phyloP scores from a whole-genome alignment of 2,329 filamentous ascomycete genomes.

The Exophiala oligosperma region DNA sequence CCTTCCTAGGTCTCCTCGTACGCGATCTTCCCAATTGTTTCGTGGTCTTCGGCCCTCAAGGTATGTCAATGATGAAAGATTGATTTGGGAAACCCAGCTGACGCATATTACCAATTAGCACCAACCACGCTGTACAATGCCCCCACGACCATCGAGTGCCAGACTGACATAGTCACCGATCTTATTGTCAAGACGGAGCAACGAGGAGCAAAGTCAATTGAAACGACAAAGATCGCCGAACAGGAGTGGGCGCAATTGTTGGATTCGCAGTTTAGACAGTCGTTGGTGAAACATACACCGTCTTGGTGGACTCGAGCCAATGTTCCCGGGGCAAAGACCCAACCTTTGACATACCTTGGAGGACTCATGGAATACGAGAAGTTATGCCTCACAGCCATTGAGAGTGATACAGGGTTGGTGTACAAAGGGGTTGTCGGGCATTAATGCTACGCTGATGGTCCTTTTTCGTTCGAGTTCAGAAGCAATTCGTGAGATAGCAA shows the following conservation, averaged over 20 bases:
- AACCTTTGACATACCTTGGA: constrained; percentile 10
- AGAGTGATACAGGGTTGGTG: too few relatives aligned
- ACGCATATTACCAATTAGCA: too few relatives aligned
- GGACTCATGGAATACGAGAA: constrained; percentile 12
- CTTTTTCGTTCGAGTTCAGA: too few relatives aligned
- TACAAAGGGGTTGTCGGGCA: too few relatives aligned
- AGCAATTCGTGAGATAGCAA: too few relatives aligned
- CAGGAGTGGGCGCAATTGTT: constrained; percentile 52
- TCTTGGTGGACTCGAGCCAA: constrained; percentile 59
- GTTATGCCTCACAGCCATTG: too few relatives aligned
- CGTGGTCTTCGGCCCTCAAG: constrained; percentile 56
- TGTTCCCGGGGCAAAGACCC: constrained; percentile 50
- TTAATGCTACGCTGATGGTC: too few relatives aligned
- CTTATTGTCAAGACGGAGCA: constrained; percentile 50
- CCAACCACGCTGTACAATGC: constrained; percentile 22
- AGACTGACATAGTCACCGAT: constrained; percentile 45
- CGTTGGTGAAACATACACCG: constrained; percentile 50
- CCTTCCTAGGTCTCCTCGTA: constrained; percentile 45
- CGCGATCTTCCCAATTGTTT: constrained; percentile 50
- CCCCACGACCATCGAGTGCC: constrained; percentile 54
- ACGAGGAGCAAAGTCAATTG: constrained; percentile 51
- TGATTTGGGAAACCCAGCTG: constrained; percentile 22
- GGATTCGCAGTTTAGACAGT: constrained; percentile 46
- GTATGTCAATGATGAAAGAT: constrained; percentile 15
- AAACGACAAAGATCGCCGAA: constrained; percentile 48